Evolutionary conservation across 352 stramenopile genomes (phyloP), one percentile per base, ranked within the genome.

Genomic region (Phytopythium vexans): DNA sequence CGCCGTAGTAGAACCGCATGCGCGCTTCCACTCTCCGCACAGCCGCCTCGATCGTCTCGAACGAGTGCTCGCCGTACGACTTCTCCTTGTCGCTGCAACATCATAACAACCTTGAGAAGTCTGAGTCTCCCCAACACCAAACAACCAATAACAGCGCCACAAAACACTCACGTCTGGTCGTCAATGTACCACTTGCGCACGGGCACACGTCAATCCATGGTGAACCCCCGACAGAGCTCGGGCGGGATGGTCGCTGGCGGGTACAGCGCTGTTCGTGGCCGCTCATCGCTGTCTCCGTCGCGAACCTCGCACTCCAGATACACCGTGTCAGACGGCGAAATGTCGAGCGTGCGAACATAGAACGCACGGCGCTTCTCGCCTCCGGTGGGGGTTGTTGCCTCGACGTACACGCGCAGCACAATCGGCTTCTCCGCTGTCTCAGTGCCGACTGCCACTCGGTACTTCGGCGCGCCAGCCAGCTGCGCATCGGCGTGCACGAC

Each of bases 141-240:
- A 43, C 9, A 21, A 34, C 39, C 12, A n/a, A 31, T 16, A 34
- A n/a, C n/a, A n/a, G n/a, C n/a, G n/a, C n/a, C n/a, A n/a, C n/a
- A n/a, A n/a, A n/a, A n/a, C 27, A 58, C 60, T 57, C 46, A 61
- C 35, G 48, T 72, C 48, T 76, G 59, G 50, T 74, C 70, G 47
- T 76, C 70, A 41, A 76, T 68, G 56, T 79, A 76, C 70, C 66
- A 76, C 56, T 74, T 73, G 42, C 66, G 62, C n/a, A 74, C 56
- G 10, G 60, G 60, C 3, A 79, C 54, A 0, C 49, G 53, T 35
- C 66, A 60, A 27, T 60, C 44, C 60, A 74, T 75, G 3, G 63
- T 79, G 54, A 66, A 79, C 10, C 58, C 59, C 12, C 46, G 51
- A 41, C 70, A 76, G 34, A 76, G 42, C 6, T 62, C 49, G 21